Base-by-base conservation (phyloP, 495 filamentous ascomycete genomes). In the Lepraria neglecta region DNA sequence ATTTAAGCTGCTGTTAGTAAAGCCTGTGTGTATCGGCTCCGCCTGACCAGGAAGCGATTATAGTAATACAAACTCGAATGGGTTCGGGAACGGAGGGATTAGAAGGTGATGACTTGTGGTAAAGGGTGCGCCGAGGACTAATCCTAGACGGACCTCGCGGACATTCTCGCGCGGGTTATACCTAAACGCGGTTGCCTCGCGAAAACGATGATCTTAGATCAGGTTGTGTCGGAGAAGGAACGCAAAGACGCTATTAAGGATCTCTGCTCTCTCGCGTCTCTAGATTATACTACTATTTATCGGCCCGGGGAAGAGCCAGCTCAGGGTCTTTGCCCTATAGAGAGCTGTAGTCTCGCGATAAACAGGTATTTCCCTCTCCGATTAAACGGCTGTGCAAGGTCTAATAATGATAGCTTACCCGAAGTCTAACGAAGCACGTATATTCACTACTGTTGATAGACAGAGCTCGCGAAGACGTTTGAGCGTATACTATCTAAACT, bases 341-440 rank as follows among this genome's bases (percentile, higher is more conserved):
- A 64, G 33, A 12, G 28, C n/a, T 64, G 40, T 54, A 28, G 24
- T 12, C 27, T 28, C 12, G 0, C 7, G 10, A 56, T 62, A 28
- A 45, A 21, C 35, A 62, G 31, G 50, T 56, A 54, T 35, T 35
- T 35, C 33, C 33, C 33, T 35, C 33, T 35, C 33, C 33, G 33
- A 35, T 35, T 9, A 9, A 35, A 4, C 33, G 33, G 9, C 12
- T 4, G 10, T 31, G 17, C 19, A 4, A 56, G 6, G 82, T 56
- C 19, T 6, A 7, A 14, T 9, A 5, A 6, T 9, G 38, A 15
- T 15, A 12, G 11, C 21, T 28, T 24, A 35, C 33, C 33, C 33
- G 9, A 35, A 35, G 33, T 35, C 9, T 9, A 35, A 35, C 33
- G 33, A 35, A 43, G 31, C 17, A 56, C 24, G 24, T 10, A 57